Conservation (phyloP, 2,329 filamentous ascomycete genomes). For the Cladophialophora yegresii region DNA sequence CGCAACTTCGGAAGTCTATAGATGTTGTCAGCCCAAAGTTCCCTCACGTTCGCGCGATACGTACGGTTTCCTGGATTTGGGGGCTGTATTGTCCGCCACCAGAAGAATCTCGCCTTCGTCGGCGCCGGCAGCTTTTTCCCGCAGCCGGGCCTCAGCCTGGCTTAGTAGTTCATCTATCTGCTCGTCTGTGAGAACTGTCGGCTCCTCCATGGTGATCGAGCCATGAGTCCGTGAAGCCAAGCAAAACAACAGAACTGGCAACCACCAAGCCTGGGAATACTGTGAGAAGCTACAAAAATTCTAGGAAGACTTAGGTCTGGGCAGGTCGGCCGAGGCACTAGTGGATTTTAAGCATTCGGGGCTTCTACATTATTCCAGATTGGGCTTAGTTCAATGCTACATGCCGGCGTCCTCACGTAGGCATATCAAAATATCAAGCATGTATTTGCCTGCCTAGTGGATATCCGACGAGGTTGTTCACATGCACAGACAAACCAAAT, state of each 20-base stretch:
- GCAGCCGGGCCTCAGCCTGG: conserved; percentile 63
- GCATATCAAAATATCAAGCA: too few species aligned
- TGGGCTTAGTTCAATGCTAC: background rate
- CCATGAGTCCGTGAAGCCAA: background rate
- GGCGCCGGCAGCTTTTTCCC: conserved; percentile 35
- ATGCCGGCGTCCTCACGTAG: too few species aligned
- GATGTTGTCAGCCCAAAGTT: conserved; percentile 5
- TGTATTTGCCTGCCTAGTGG: too few species aligned
- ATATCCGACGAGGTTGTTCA: too few species aligned
- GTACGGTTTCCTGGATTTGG: conserved; percentile 25
- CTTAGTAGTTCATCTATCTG: conserved; percentile 65
- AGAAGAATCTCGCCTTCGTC: conserved; percentile 30
- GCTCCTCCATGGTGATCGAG: conserved; percentile 18
- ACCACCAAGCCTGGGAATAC: background rate
- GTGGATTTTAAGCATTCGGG: background rate
- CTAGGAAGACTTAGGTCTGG: background rate
- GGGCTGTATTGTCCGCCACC: conserved; percentile 8
- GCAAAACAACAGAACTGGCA: background rate
- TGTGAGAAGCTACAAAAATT: background rate
- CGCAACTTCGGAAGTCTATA: conserved; percentile 32
- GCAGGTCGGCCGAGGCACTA: background rate
- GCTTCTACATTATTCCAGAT: background rate
- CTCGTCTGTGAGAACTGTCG: conserved; percentile 49
- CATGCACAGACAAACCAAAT: too few species aligned
- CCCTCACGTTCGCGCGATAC: conserved; percentile 35